phyloP scores from a whole-genome alignment of 208 protist species.

The Leishmania major region DNA sequence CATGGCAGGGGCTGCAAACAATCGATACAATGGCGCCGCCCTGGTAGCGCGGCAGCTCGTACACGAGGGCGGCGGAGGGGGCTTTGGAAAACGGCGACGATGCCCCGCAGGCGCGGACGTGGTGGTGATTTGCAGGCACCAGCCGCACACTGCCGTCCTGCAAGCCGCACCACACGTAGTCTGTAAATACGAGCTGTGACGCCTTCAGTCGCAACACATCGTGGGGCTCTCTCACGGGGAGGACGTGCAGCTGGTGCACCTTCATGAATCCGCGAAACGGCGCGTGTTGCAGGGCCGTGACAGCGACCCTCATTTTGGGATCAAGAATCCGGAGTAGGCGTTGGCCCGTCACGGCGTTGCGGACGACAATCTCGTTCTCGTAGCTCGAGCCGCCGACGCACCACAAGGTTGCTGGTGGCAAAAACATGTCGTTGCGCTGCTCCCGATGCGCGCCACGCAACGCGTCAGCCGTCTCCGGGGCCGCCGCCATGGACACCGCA shows the following conservation, averaged over 20 bases:
- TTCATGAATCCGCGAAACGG: constrained; percentile 84
- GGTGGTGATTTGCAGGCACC: constrained; percentile 57
- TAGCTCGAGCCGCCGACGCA: constrained; percentile 46
- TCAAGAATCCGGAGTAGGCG: constrained; percentile 62
- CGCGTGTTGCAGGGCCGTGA: constrained; percentile 73
- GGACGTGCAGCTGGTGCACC: constrained; percentile 46
- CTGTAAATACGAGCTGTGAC: constrained; percentile 65
- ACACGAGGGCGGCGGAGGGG: constrained; percentile 67
- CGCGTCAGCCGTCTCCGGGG: background rate
- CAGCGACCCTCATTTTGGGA: constrained; percentile 66
- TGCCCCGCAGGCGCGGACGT: constrained; percentile 53
- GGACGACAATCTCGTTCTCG: constrained; percentile 60
- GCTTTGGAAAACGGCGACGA: constrained; percentile 53
- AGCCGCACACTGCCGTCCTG: constrained; percentile 84
- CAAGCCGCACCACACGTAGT: constrained; percentile 91
- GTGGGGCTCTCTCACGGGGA: constrained; percentile 61
- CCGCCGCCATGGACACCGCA: constrained; percentile 17
- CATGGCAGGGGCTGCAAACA: constrained; percentile 73
- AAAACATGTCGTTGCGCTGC: constrained; percentile 29
- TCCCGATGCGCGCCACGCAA: constrained; percentile 24
- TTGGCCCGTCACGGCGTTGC: constrained; percentile 51
- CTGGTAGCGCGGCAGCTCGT: constrained; percentile 88
- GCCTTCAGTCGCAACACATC: constrained; percentile 69
- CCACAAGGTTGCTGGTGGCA: constrained; percentile 53
- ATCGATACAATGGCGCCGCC: constrained; percentile 70